These are phyloP conservation scores for Zarea fungicola DNA, from an alignment of 2,329 filamentous ascomycete genomes.

Conservation along the genomic window DNA sequence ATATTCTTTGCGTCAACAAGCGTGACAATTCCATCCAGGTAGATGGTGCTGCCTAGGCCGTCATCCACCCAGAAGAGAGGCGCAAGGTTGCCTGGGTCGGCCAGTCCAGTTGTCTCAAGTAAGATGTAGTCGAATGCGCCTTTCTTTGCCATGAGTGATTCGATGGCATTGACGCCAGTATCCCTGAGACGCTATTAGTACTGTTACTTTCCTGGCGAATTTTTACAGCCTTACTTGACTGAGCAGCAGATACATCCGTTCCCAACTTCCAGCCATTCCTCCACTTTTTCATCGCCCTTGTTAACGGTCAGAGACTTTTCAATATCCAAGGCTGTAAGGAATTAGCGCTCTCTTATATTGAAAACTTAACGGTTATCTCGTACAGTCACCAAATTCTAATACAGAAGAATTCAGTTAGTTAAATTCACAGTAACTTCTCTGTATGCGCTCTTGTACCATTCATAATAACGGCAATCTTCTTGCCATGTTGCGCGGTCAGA, in stretches of 20 bases:
- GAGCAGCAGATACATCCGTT: constrained; percentile 98
- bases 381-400: constrained; percentile 76
- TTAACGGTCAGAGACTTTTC: constrained; percentile 93
- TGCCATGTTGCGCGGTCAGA: constrained; percentile 87
- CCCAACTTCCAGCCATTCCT: constrained; percentile 92
- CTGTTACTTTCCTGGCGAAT: neutral
- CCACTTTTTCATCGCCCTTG: constrained; percentile 73
- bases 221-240: constrained; percentile 61
- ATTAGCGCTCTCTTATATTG: neutral
- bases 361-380: constrained; percentile 25
- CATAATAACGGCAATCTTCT: constrained; percentile 96
- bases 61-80: constrained; percentile 98
- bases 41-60: constrained; percentile 89
- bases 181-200: constrained; percentile 54
- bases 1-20: constrained; percentile 95
- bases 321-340: constrained; percentile 72
- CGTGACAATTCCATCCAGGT: constrained; percentile 93
- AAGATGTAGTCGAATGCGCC: constrained; percentile 97
- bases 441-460: constrained; percentile 53
- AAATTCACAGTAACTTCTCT: constrained; percentile 17
- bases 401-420: neutral
- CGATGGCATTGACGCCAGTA: constrained; percentile 87
- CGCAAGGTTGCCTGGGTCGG: constrained; percentile 91
- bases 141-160: constrained; percentile 89
- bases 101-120: constrained; percentile 90